Percentiles rank a stretch among this genome's conserved stretches.
Evolutionary conservation across 768 basidiomycete species (phyloP).

Genomic region (Hebeloma cylindrosporum): DNA sequence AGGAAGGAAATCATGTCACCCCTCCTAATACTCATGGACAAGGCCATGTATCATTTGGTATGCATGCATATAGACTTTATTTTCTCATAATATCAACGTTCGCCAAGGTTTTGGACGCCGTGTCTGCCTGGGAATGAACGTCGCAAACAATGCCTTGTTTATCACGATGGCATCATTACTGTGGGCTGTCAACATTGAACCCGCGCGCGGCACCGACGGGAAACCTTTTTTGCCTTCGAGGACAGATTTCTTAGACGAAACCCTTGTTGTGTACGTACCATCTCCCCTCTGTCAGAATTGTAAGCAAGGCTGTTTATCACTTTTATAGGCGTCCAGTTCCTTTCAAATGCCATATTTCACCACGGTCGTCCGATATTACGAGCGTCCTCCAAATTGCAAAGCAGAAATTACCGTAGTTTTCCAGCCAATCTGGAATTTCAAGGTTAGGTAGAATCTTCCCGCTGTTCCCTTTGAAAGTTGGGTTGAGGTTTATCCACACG

Average conservation of each 20-base stretch:
- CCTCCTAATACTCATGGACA: conserved; percentile 6
- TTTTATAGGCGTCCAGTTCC: too few relatives aligned
- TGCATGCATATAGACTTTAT: conserved; percentile 18
- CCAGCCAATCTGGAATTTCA: too few relatives aligned
- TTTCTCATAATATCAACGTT: not conserved
- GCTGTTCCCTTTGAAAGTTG: too few relatives aligned
- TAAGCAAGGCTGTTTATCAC: too few relatives aligned
- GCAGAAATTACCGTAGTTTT: too few relatives aligned
- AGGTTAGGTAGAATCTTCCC: too few relatives aligned
- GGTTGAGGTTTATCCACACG: too few relatives aligned
- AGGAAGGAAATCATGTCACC: too few relatives aligned
- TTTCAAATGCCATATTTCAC: too few relatives aligned
- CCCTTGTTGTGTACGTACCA: conserved; percentile 1
- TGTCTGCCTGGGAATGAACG: conserved; percentile 34
- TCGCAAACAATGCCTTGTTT: conserved; percentile 35
- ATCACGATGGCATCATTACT: conserved; percentile 32
- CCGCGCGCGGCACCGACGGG: not conserved
- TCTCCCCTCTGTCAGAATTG: too few relatives aligned
- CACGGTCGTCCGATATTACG: too few relatives aligned
- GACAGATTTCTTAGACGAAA: conserved; percentile 1
- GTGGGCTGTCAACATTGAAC: conserved; percentile 14
- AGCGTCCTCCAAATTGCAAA: too few relatives aligned
- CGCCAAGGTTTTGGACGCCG: not conserved
- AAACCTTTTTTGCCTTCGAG: not conserved
- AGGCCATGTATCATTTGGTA: conserved; percentile 28